Evolutionary conservation across 495 filamentous ascomycete genomes (phyloP), one percentile per base, ranked within the genome.

Genomic region (Haplographium delicatum): DNA sequence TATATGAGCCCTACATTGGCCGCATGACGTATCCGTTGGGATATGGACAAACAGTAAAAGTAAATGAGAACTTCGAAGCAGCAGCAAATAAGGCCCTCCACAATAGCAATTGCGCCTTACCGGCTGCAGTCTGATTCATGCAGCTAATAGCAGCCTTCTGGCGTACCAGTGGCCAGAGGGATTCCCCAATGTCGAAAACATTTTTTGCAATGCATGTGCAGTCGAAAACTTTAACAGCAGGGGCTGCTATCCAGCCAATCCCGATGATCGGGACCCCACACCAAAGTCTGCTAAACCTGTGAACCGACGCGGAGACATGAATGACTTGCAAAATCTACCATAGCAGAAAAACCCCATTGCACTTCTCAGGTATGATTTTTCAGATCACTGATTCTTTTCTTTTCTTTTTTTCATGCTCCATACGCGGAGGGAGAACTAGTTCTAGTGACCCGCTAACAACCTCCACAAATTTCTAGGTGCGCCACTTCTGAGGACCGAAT

Each of bases 191-290:
- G 39, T 26, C n/a, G 19, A 44, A 28, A 47, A 47, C 37, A 47
- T 47, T 47, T 44, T 52, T 46, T 41, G 13, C 24, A 7, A 35
- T 33, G 31, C 53, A 56, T 50, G 53, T 46, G 53, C 43, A 42
- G 43, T 7, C 24, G 33, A 56, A 56, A 51, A 51, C 24, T 54
- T 44, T 26, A 16, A 34, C 40, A 23, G 34, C 43, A 53, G 26
- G 40, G 39, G 44, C 27, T 45, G 18, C 39, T 44, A 15, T 7
- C 51, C 22, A 44, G 22, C 56, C 45, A 54, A 51, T 45, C 26
- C 47, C 56, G 56, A 46, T 33, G 35, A 42, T 48, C 47, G 50
- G 50, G 39, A 47, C 45, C 40, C 50, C 44, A 50, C 44, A 38
- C 19, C 24, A 43, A 18, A 51, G 22, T 37, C 44, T 53, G 26